Conservation (phyloP, 2,329 filamentous ascomycete genomes). For the Hypoxylon sp. region DNA sequence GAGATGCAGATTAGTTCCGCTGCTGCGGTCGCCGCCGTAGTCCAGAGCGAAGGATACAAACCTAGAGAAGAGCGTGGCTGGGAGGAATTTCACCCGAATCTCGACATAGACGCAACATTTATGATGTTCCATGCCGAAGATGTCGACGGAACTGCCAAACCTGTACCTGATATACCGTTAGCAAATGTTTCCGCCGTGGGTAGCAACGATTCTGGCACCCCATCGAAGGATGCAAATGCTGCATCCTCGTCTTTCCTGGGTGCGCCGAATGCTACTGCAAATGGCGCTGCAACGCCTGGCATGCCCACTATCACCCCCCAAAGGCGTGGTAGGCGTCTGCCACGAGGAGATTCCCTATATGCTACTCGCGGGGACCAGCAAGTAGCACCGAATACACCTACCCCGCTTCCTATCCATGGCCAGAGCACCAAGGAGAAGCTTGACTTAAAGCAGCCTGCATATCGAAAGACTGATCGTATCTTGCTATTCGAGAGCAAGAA, state of each 20-base stretch:
- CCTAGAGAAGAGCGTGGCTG: slow-evolving; percentile 95
- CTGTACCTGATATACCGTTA: slow-evolving; percentile 50
- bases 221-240: slow-evolving; percentile 56
- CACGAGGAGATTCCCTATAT: slow-evolving; percentile 65
- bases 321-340: slow-evolving; percentile 56
- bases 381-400: slow-evolving; percentile 63
- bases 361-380: slow-evolving; percentile 57
- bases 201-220: slow-evolving; percentile 56
- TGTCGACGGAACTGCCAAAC: slow-evolving; percentile 76
- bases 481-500: slow-evolving; percentile 84
- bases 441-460: slow-evolving; percentile 78
- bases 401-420: slow-evolving; percentile 78
- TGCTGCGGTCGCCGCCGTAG: slow-evolving; percentile 86
- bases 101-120: slow-evolving; percentile 86
- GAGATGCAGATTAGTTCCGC: slow-evolving; percentile 82
- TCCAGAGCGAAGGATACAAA: slow-evolving; percentile 95
- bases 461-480: slow-evolving; percentile 81
- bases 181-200: slow-evolving; percentile 48
- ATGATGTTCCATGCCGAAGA: slow-evolving; percentile 83
- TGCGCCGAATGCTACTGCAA: slow-evolving; percentile 52
- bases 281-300: slow-evolving; percentile 42
- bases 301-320: slow-evolving; percentile 50
- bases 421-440: slow-evolving; percentile 83
- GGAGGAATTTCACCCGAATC: slow-evolving; percentile 96
- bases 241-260: slow-evolving; percentile 52